Evolutionary conservation across 176 grass and related monocot species (phyloP).

Genomic region (Luzula sylvatica): DNA sequence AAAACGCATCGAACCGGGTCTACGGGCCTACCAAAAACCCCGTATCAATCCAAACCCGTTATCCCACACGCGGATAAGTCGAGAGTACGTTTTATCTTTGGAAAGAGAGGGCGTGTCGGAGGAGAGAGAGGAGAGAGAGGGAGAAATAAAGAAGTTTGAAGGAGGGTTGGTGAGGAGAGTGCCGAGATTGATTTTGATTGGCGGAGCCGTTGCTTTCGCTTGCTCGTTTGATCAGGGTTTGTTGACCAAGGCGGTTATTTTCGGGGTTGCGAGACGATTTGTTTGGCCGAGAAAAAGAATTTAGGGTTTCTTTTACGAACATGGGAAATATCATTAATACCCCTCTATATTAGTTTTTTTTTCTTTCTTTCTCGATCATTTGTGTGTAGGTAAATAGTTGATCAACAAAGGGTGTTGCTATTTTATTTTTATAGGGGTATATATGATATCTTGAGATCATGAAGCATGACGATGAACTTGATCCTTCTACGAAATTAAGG

Average conservation of each 20-base stretch:
- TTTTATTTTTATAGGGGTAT: too few species aligned
- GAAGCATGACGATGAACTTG: too few species aligned
- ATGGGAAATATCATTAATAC: neutral
- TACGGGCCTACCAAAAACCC: slow-evolving; percentile 51
- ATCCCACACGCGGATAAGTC: slow-evolving; percentile 42
- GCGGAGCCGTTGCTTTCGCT: slow-evolving; percentile 62
- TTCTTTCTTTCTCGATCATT: neutral
- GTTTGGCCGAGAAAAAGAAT: slow-evolving; percentile 40
- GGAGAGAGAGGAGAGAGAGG: slow-evolving; percentile 55
- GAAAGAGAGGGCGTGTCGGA: slow-evolving; percentile 33
- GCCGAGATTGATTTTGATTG: slow-evolving; percentile 46
- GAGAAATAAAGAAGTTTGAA: slow-evolving; percentile 23
- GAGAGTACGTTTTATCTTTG: slow-evolving; percentile 33
- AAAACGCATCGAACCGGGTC: slow-evolving; percentile 65
- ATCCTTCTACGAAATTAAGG: too few species aligned
- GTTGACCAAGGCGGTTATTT: slow-evolving; percentile 72
- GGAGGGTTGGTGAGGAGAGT: slow-evolving; percentile 33
- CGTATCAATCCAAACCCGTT: slow-evolving; percentile 32
- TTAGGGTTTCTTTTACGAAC: slow-evolving; percentile 16
- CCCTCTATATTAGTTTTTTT: too few species aligned
- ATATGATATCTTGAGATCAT: too few species aligned
- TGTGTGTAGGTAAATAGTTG: neutral
- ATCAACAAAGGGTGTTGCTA: neutral
- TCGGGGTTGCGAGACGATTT: slow-evolving; percentile 53
- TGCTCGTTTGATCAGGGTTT: slow-evolving; percentile 71